These are phyloP conservation scores for Hypoxylon sp. DNA, from an alignment of 2,329 filamentous ascomycete genomes.

Conservation along the genomic window DNA sequence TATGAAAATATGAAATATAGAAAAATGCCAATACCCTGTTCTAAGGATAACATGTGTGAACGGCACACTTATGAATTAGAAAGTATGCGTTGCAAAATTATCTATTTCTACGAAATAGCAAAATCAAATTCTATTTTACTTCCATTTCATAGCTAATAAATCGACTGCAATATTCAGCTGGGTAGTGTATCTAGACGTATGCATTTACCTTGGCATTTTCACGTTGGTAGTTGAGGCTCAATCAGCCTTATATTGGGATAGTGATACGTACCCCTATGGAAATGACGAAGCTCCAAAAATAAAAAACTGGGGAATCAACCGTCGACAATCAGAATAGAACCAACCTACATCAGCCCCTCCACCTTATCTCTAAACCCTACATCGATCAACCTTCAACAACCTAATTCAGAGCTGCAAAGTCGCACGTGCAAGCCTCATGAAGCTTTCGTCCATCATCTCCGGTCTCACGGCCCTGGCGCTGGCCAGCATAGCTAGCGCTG, in stretches of 20 bases:
- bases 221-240: conserved; percentile 32
- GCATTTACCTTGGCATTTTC: neutral
- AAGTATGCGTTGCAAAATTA: neutral
- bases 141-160: neutral
- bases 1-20: conserved; percentile 19
- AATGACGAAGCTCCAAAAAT: conserved; percentile 14
- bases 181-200: neutral
- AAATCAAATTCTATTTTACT: conserved; percentile 7
- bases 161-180: neutral
- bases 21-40: conserved; percentile 4
- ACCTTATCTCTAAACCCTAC: conserved; percentile 4
- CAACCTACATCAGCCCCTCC: conserved; percentile 14
- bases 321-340: conserved; percentile 1
- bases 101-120: neutral
- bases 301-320: conserved; percentile 35
- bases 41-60: neutral
- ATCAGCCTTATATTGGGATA: conserved; percentile 18
- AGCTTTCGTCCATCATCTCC: conserved; percentile 55
- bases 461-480: conserved; percentile 56
- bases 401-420: neutral
- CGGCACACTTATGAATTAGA: neutral
- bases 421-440: conserved; percentile 54
- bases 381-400: conserved; percentile 3
- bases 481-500: conserved; percentile 54
- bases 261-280: neutral